Percentiles rank a stretch among this genome's conserved stretches.
These are phyloP conservation scores for Lipomyces kockii DNA, from an alignment of 805 yeast species.

Conservation along the genomic window DNA sequence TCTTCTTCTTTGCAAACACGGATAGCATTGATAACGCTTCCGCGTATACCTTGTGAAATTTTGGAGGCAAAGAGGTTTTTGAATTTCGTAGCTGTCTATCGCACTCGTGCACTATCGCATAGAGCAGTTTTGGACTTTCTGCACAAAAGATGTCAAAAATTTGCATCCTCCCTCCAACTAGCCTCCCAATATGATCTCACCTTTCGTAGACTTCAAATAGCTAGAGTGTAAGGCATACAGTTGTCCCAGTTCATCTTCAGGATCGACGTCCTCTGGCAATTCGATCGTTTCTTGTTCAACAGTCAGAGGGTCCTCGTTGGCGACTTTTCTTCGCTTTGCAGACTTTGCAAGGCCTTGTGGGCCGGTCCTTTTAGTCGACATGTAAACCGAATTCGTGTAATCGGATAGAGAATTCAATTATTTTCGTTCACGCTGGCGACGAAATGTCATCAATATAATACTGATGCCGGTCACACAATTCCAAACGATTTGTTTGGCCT, in stretches of 20 bases:
- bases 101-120: slow-evolving; percentile 92
- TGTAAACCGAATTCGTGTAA: slow-evolving; percentile 9
- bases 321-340: slow-evolving; percentile 31
- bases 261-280: slow-evolving; percentile 68
- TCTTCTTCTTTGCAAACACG: slow-evolving; percentile 38
- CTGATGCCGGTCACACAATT: background rate
- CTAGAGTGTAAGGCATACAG: slow-evolving; percentile 73
- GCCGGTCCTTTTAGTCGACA: slow-evolving; percentile 34
- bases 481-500: background rate
- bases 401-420: background rate
- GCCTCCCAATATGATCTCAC: slow-evolving; percentile 38
- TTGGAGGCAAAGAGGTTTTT: slow-evolving; percentile 42
- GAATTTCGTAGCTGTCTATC: slow-evolving; percentile 63
- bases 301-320: slow-evolving; percentile 17
- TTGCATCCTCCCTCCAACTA: background rate
- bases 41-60: slow-evolving; percentile 75
- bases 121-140: slow-evolving; percentile 41
- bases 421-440: background rate
- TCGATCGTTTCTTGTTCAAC: slow-evolving; percentile 60
- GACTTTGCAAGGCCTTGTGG: slow-evolving; percentile 33
- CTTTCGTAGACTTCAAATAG: slow-evolving; percentile 59
- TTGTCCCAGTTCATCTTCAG: slow-evolving; percentile 80
- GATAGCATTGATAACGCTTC: slow-evolving; percentile 53
- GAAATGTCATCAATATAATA: background rate
- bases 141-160: background rate